Evolutionary conservation across 164 flowering plant genomes (phyloP).

Genomic region (Echeveria elegans): DNA sequence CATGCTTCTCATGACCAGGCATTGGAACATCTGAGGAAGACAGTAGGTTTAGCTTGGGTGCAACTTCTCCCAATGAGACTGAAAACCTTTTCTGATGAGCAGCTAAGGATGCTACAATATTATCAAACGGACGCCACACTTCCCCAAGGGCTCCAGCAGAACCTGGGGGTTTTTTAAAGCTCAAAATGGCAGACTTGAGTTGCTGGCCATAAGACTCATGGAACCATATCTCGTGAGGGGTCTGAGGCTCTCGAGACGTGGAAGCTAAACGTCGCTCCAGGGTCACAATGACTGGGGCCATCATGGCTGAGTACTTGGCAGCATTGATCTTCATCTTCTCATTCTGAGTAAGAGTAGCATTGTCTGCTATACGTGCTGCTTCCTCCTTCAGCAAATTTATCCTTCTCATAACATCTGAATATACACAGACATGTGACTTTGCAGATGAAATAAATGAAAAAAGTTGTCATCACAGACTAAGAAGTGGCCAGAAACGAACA

Average conservation of each 20-base stretch:
- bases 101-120: slow-evolving; percentile 70
- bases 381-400: slow-evolving; percentile 88
- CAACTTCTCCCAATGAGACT: slow-evolving; percentile 70
- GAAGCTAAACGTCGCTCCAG: slow-evolving; percentile 94
- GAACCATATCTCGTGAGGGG: slow-evolving; percentile 93
- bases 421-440: not conserved
- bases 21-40: slow-evolving; percentile 89
- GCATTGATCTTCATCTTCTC: slow-evolving; percentile 92
- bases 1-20: slow-evolving; percentile 94
- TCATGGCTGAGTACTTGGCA: slow-evolving; percentile 94
- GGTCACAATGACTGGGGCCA: slow-evolving; percentile 93
- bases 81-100: slow-evolving; percentile 80
- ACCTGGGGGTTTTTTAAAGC: slow-evolving; percentile 70
- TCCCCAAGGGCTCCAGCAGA: slow-evolving; percentile 73
- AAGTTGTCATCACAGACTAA: not conserved
- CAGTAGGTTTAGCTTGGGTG: slow-evolving; percentile 64
- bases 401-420: slow-evolving; percentile 83
- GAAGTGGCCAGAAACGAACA: not conserved
- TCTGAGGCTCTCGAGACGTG: slow-evolving; percentile 83
- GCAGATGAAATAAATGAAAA: not conserved
- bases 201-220: slow-evolving; percentile 61
- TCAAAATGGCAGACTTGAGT: slow-evolving; percentile 62
- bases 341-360: slow-evolving; percentile 63
- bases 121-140: slow-evolving; percentile 90
- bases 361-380: slow-evolving; percentile 78